A percentile compares a stretch with the other conserved stretches of the same genome.
These are phyloP conservation scores for Erythrobasidium hasegawianum DNA, from an alignment of 1,284 basidiomycete genomes.

Conservation along the genomic window DNA sequence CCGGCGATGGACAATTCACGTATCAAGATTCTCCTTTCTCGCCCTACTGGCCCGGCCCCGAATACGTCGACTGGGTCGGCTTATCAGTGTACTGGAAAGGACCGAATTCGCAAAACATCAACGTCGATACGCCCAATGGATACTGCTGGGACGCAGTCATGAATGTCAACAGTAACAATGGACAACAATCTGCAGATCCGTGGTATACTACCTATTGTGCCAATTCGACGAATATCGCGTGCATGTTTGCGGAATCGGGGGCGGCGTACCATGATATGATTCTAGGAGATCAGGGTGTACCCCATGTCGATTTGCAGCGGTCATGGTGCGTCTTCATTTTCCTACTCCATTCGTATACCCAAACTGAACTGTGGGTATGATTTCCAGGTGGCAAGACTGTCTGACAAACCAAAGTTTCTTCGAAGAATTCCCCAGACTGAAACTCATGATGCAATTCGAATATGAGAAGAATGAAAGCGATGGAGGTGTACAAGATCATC, in stretches of 20 bases:
- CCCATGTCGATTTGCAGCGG: conserved; percentile 40
- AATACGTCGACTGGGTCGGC: conserved; percentile 47
- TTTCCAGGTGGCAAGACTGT: conserved; percentile 11
- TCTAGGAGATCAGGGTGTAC: conserved; percentile 34
- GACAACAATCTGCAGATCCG: conserved; percentile 28
- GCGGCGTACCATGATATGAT: conserved; percentile 45
- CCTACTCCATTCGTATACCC: neutral
- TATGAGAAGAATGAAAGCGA: conserved; percentile 44
- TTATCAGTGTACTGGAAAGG: conserved; percentile 46
- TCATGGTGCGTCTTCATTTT: conserved; percentile 43
- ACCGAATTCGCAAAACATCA: conserved; percentile 37
- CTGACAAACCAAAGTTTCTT: conserved; percentile 27
- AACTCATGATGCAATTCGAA: conserved; percentile 45
- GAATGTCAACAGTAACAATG: conserved; percentile 36
- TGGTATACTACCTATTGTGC: conserved; percentile 43
- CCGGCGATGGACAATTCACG: conserved; percentile 40
- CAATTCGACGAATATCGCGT: conserved; percentile 39
- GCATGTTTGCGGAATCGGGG: conserved; percentile 46
- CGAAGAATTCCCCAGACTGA: conserved; percentile 31
- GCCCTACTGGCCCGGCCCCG: conserved; percentile 47
- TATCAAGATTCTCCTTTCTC: conserved; percentile 43
- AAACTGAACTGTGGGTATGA: neutral
- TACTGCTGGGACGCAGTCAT: conserved; percentile 41
- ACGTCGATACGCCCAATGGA: conserved; percentile 36
- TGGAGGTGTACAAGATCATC: conserved; percentile 37